phyloP scores from a whole-genome alignment of 305 asterid genomes.

The Solanum hybrid region DNA sequence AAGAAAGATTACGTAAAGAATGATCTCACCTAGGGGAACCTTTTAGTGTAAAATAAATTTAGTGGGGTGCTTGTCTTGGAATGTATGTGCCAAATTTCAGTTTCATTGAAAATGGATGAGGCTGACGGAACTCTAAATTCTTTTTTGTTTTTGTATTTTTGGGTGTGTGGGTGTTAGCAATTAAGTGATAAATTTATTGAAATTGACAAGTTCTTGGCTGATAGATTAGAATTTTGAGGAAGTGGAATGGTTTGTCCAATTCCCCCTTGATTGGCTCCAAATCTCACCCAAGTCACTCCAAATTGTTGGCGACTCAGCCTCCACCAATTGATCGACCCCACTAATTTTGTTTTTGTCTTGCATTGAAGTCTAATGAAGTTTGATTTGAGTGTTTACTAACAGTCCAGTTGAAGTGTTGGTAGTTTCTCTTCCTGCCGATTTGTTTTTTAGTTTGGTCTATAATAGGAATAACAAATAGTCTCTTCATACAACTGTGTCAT shows the following conservation, averaged over 20 bases:
- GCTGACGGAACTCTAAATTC: not conserved
- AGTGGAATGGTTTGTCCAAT: not conserved
- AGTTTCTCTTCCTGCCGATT: not conserved
- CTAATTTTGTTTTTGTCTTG: not conserved
- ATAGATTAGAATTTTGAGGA: not conserved
- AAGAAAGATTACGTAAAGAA: not conserved
- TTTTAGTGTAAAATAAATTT: not conserved
- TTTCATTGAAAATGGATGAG: not conserved
- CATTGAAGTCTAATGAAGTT: not conserved
- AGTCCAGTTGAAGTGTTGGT: not conserved
- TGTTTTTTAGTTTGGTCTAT: not conserved
- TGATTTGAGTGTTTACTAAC: not conserved
- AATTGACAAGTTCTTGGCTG: not conserved
- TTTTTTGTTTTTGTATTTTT: no score
- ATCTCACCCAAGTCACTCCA: not conserved
- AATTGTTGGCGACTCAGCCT: not conserved
- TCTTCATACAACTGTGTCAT: not conserved
- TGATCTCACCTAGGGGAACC: not conserved
- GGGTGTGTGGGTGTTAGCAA: not conserved
- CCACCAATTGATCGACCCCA: not conserved
- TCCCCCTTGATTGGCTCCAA: not conserved
- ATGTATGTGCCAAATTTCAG: not conserved
- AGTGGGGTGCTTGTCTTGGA: constrained; percentile 3
- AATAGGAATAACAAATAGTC: not conserved
- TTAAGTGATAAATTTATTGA: not conserved